phyloP scores from a whole-genome alignment of 495 filamentous ascomycete genomes.

The Aspergillus nanangensis region DNA sequence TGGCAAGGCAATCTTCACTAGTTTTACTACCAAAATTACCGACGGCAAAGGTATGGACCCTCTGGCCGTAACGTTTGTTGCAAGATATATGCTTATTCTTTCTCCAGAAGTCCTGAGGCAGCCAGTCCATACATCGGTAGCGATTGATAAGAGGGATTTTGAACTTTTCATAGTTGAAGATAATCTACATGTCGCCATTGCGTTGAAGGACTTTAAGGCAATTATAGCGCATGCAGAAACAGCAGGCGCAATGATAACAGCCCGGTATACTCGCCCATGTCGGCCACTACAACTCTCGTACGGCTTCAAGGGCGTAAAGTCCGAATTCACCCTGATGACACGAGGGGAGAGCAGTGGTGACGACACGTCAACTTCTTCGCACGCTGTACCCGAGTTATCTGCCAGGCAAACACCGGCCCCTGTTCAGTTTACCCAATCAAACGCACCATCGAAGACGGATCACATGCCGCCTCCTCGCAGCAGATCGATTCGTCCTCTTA shows the following conservation, averaged over 20 bases:
- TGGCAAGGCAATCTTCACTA: slow-evolving; percentile 74
- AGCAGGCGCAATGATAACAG: slow-evolving; percentile 62
- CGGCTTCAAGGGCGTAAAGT: slow-evolving; percentile 64
- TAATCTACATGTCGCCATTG: slow-evolving; percentile 80
- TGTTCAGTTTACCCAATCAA: slow-evolving; percentile 13
- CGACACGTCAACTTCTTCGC: slow-evolving; percentile 28
- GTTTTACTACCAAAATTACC: slow-evolving; percentile 87
- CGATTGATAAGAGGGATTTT: slow-evolving; percentile 83
- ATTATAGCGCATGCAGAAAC: slow-evolving; percentile 81
- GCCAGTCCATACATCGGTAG: slow-evolving; percentile 87
- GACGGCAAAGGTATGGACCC: slow-evolving; percentile 78
- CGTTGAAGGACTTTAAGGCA: slow-evolving; percentile 91
- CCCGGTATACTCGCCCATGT: slow-evolving; percentile 75
- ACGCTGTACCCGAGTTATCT: slow-evolving; percentile 29
- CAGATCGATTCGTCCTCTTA: slow-evolving; percentile 32
- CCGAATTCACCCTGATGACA: slow-evolving; percentile 94
- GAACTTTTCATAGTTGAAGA: slow-evolving; percentile 75
- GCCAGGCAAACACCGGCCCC: slow-evolving; percentile 27
- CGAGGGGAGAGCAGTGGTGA: slow-evolving; percentile 65
- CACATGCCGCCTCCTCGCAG: slow-evolving; percentile 22
- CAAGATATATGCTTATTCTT: too few species aligned
- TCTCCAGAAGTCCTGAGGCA: slow-evolving; percentile 79
- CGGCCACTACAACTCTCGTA: slow-evolving; percentile 84
- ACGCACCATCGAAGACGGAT: slow-evolving; percentile 4
- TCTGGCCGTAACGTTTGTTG: too few species aligned